Evolutionary conservation across 257 asterid genomes (phyloP), one percentile per base, ranked within the genome.

Genomic region (Knoxia roxburghii): DNA sequence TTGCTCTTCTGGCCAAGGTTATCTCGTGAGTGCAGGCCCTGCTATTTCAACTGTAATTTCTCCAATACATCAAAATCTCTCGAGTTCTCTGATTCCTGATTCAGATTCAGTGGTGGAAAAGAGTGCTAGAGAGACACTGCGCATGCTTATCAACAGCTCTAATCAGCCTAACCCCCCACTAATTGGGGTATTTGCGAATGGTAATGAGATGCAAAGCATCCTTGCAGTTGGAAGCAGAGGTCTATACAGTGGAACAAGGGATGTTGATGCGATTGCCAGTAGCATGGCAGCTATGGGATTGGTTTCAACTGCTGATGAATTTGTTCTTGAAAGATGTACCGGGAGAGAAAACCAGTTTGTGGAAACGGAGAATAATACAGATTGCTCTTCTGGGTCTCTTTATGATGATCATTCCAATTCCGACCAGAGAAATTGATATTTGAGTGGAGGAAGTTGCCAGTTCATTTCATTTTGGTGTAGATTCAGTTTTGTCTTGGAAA

Each of bases 1-100:
- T 61, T 93, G 95, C 79, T 90, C 99, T 7, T 86, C 97, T 6
- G 99, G 97, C 52, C 96, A 85, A 69, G 96, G 97, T 20, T 94
- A 90, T 68, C 56, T 94, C 67, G 99, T 88, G 59, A 86, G 94
- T 55, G 94, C 97, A 0, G 91, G 96, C 29, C 88, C 95, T 27
- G 67, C 84, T 23, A 85, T 88, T 35, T 78, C 95, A 2, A 77
- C 95, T 32, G 69, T 87, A 14, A 80, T 89, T 59, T 79, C 90
- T 35, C 83, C 94, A 1, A 62, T 87, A 27, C 76, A 66, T 24
- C 80, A 90, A 24, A 82, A 76, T 67, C 77, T 82, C 2, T 77
- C 76, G 8, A 85, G 72, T 76, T 90, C 97, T 18, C 75, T 87
- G 21, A 82, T 78, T 37, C 79, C 89, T 23, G 83, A 76, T 61